Evolutionary conservation across 371 early-diverging fungal species (phyloP).

Genomic region (Mortierella polycephala): DNA sequence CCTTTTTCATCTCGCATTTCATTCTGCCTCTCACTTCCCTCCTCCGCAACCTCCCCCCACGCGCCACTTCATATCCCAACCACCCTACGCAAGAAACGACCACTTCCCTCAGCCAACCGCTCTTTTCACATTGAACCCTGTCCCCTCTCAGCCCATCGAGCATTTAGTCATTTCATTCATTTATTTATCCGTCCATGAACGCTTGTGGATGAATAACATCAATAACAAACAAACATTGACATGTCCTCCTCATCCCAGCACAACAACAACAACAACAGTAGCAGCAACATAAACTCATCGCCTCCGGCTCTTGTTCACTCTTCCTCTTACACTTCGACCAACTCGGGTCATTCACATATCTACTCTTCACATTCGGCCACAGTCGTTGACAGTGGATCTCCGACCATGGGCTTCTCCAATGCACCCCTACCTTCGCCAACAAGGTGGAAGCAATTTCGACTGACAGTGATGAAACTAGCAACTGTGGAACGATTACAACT

Average conservation of each 20-base stretch:
- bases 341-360: not conserved
- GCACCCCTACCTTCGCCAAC: constrained; percentile 16
- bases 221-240: not conserved
- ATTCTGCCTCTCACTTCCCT: not conserved
- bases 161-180: no score
- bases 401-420: constrained; percentile 19
- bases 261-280: constrained; percentile 1
- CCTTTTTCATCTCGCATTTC: not conserved
- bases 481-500: constrained; percentile 47
- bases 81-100: constrained; percentile 1
- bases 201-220: no score
- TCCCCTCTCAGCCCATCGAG: no score
- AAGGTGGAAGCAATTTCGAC: constrained; percentile 32
- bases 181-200: no score
- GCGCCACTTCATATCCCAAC: not conserved
- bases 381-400: not conserved
- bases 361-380: not conserved
- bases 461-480: constrained; percentile 37
- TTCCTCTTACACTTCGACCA: not conserved
- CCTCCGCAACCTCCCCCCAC: constrained; percentile 5
- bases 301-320: constrained; percentile 8
- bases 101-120: not conserved
- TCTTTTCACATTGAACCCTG: not conserved
- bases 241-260: constrained; percentile 41
- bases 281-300: not conserved